Evolutionary conservation across 306 rosid species (phyloP).

Genomic region (Trifolium subterraneum): DNA sequence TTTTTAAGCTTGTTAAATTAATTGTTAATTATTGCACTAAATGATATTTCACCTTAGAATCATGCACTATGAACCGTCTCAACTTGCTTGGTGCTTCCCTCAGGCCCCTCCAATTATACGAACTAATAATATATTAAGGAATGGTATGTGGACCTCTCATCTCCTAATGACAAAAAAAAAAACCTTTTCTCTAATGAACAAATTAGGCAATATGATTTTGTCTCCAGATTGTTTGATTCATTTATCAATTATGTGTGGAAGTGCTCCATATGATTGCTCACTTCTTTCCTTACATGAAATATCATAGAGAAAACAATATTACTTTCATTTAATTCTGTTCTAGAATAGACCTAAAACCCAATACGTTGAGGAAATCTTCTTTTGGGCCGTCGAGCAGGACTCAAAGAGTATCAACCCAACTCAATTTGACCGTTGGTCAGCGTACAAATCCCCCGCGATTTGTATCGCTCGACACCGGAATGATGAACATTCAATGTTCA

Average conservation of each 20-base stretch:
- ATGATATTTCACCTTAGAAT: conserved; percentile 46
- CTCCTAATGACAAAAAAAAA: too few relatives aligned
- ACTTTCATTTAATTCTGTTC: too few relatives aligned
- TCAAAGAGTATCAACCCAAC: too few relatives aligned
- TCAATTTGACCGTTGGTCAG: too few relatives aligned
- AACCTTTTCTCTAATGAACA: conserved; percentile 15
- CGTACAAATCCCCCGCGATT: too few relatives aligned
- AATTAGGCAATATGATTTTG: conserved; percentile 46
- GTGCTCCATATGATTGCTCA: conserved; percentile 48
- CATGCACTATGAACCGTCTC: conserved; percentile 39
- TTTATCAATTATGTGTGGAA: conserved; percentile 37
- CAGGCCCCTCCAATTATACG: conserved; percentile 45
- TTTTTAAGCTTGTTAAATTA: conserved; percentile 26
- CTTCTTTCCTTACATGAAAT: conserved; percentile 40
- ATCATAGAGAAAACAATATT: conserved; percentile 32
- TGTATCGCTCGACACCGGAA: too few relatives aligned
- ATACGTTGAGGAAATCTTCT: too few relatives aligned
- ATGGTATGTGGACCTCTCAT: conserved; percentile 54
- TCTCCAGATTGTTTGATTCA: too few relatives aligned
- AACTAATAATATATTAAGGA: conserved; percentile 33
- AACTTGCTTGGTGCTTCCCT: conserved; percentile 50
- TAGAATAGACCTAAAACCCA: too few relatives aligned
- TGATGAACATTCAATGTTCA: too few relatives aligned
- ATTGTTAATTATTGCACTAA: conserved; percentile 45
- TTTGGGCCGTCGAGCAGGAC: too few relatives aligned